Evolutionary conservation across 441 rosid genomes (phyloP), one percentile per base, ranked within the genome.

Genomic region (Gossypium gossypioides): DNA sequence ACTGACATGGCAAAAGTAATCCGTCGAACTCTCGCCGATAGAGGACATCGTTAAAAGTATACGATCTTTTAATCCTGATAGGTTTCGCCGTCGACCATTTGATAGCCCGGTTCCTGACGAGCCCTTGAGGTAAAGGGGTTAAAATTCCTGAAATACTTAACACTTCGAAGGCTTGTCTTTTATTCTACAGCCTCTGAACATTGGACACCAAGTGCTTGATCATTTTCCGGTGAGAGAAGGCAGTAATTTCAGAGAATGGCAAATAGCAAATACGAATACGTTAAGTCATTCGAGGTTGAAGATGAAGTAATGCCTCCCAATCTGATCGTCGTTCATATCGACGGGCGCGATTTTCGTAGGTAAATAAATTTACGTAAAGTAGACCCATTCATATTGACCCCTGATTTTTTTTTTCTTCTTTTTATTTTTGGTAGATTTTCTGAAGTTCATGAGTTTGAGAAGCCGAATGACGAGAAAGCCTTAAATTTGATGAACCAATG

Each of bases 201-300:
- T 40, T 63, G 68, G 8, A 9, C 34, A 64, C 54, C 32, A 42
- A 37, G 15, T 62, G 68, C 15, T 62, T 48, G 54, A 64, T 64
- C 69, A 21, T 40, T 64, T 15, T 21, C 13, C 54, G 0, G 54
- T 42, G 19, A 12, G 54, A 42, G 52, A 63, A 63, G 68, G 0
- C 4, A 10, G 52, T 18, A 40, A 40, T 3, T n/a, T 40, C 16
- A 4, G n/a, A 32, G 54, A 42, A 93, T 90, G 97, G 94, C 97
- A n/a, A 94, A 92, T 72, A 94, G 97, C 83, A 92, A 88, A 72
- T 94, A 94, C 52, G 96, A 92, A 83, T 94, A 92, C 51, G 98
- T 94, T 48, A 94, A 90, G 79, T 82, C 86, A 19, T 91, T 87
- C 25, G 97, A 93, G 78, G 74, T 80, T 25, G 87, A 86, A 52